These are phyloP conservation scores for Prunus davidiana DNA, from an alignment of 306 rosid species.

Conservation along the genomic window DNA sequence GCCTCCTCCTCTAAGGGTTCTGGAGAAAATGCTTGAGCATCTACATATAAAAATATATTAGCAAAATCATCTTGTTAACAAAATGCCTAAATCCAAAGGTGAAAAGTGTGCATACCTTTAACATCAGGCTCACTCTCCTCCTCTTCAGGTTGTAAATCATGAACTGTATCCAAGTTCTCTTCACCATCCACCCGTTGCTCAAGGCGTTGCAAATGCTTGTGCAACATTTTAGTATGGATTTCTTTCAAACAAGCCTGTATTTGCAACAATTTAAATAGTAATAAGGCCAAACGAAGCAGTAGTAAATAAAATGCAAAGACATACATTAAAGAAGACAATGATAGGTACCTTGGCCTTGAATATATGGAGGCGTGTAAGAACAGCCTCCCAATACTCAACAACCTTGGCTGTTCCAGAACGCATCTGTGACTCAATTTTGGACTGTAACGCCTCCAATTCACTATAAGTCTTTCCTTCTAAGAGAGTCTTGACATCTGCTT, in stretches of 20 bases:
- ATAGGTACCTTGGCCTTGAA: constrained; percentile 87
- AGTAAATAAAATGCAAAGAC: background rate
- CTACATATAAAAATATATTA: constrained; percentile 25
- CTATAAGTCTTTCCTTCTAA: constrained; percentile 72
- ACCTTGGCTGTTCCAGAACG: constrained; percentile 89
- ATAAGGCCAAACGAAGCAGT: constrained; percentile 11
- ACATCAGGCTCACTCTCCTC: constrained; percentile 42
- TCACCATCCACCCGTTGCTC: constrained; percentile 62
- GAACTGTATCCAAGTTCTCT: constrained; percentile 42
- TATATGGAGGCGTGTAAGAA: constrained; percentile 80
- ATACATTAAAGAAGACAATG: constrained; percentile 11
- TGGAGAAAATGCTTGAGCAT: constrained; percentile 63
- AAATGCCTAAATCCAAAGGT: background rate
- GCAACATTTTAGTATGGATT: constrained; percentile 83
- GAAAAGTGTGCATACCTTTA: constrained; percentile 41
- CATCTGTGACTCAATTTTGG: constrained; percentile 86
- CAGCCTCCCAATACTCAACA: constrained; percentile 96
- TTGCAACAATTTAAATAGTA: constrained; percentile 16
- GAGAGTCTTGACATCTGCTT: constrained; percentile 67
- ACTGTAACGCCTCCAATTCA: constrained; percentile 69
- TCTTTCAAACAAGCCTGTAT: constrained; percentile 86
- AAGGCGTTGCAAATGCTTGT: constrained; percentile 65
- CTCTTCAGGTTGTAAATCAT: constrained; percentile 34
- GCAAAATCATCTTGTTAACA: background rate
- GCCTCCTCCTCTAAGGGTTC: constrained; percentile 61